Evolutionary conservation across 1,284 basidiomycete species (phyloP).

Genomic region (Boletus sp.): DNA sequence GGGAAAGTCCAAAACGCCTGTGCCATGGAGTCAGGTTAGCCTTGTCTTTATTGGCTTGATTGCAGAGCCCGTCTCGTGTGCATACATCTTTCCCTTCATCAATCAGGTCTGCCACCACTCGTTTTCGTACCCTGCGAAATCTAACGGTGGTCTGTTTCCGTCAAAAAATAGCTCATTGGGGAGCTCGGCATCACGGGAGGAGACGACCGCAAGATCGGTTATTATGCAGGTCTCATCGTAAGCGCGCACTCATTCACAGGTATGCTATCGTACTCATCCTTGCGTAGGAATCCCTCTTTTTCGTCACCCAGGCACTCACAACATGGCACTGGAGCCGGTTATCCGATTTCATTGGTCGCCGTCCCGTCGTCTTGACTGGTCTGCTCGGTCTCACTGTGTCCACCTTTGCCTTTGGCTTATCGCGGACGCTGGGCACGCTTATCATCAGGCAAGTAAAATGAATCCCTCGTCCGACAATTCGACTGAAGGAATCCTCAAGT

Average conservation of each 20-base stretch:
- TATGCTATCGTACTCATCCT: neutral
- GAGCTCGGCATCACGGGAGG: conserved; percentile 39
- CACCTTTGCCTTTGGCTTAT: conserved; percentile 73
- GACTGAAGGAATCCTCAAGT: conserved; percentile 15
- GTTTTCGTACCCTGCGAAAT: neutral
- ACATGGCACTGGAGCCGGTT: conserved; percentile 73
- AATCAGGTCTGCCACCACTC: conserved; percentile 24
- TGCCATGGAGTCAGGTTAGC: conserved; percentile 26
- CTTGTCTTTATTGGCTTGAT: conserved; percentile 19
- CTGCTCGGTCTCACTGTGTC: conserved; percentile 62
- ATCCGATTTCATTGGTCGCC: conserved; percentile 69
- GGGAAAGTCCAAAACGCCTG: conserved; percentile 19
- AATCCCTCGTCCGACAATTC: neutral
- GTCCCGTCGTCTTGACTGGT: conserved; percentile 66
- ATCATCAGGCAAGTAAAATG: conserved; percentile 47
- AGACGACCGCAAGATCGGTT: conserved; percentile 56
- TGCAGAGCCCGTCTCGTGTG: conserved; percentile 25
- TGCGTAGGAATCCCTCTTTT: conserved; percentile 61
- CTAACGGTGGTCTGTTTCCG: neutral
- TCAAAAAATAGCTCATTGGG: conserved; percentile 28
- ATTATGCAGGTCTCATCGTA: conserved; percentile 66
- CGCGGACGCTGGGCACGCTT: conserved; percentile 61
- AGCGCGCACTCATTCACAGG: conserved; percentile 2
- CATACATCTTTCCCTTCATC: conserved; percentile 29
- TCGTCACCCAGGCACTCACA: conserved; percentile 63